Conservation (phyloP, 2,329 filamentous ascomycete genomes). For the Talaromyces albobiverticillius region DNA sequence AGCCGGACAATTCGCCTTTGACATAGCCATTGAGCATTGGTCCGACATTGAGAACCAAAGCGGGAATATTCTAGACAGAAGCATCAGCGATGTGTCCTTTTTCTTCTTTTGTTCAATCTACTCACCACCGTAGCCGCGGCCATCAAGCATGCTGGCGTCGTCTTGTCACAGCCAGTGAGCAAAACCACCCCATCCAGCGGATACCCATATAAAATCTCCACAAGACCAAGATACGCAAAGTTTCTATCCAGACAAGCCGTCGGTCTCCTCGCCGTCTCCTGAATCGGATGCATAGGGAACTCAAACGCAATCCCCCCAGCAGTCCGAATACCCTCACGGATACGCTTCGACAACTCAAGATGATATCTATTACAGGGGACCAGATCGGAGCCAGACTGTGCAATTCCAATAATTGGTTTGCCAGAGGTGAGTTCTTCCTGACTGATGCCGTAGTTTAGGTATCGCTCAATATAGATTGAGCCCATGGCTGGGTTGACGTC, state of each 20-base stretch:
- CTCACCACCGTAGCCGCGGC: slow-evolving; percentile 49
- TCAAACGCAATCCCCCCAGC: slow-evolving; percentile 52
- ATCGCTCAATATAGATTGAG: slow-evolving; percentile 51
- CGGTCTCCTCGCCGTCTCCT: slow-evolving; percentile 48
- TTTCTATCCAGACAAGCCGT: slow-evolving; percentile 52
- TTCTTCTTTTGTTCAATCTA: slow-evolving; percentile 8
- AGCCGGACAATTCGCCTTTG: slow-evolving; percentile 41
- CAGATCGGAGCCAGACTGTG: slow-evolving; percentile 51
- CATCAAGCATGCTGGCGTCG: slow-evolving; percentile 52
- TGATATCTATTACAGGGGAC: slow-evolving; percentile 53
- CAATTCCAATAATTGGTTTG: slow-evolving; percentile 53
- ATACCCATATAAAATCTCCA: slow-evolving; percentile 49
- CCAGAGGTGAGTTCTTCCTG: slow-evolving; percentile 49
- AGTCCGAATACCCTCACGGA: slow-evolving; percentile 49
- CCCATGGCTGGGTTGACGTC: slow-evolving; percentile 43
- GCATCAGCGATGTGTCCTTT: not conserved
- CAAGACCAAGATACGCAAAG: slow-evolving; percentile 47
- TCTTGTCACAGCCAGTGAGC: slow-evolving; percentile 54
- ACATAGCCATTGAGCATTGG: slow-evolving; percentile 53
- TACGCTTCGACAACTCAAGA: slow-evolving; percentile 48
- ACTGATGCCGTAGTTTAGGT: slow-evolving; percentile 51
- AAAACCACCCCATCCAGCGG: slow-evolving; percentile 52
- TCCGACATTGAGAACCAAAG: slow-evolving; percentile 52
- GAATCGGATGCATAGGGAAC: slow-evolving; percentile 53
- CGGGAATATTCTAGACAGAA: slow-evolving; percentile 45